A percentile compares a stretch with the other conserved stretches of the same genome.
Evolutionary conservation across 306 rosid genomes (phyloP).

Genomic region (Comarum palustre): DNA sequence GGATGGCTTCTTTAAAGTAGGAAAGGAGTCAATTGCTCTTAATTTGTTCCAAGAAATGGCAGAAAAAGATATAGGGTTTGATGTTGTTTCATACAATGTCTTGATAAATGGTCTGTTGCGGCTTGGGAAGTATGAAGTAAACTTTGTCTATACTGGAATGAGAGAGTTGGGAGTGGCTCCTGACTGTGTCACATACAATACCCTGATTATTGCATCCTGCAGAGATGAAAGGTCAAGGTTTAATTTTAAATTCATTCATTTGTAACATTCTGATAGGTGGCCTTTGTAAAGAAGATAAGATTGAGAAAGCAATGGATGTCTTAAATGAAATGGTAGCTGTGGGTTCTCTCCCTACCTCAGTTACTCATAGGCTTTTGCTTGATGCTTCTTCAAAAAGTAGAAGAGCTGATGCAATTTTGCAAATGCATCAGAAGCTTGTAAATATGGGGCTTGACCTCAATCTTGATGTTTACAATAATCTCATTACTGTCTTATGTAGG

Average conservation of each 20-base stretch:
- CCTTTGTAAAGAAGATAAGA: conserved; percentile 61
- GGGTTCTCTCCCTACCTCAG: conserved; percentile 49
- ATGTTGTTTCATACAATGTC: conserved; percentile 82
- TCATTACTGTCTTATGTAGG: conserved; percentile 65
- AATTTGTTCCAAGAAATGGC: conserved; percentile 69
- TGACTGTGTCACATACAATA: conserved; percentile 69
- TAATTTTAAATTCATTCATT: conserved; percentile 54
- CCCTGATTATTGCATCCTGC: conserved; percentile 60
- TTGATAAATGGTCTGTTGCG: conserved; percentile 67
- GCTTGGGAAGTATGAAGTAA: conserved; percentile 64
- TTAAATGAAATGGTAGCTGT: conserved; percentile 54
- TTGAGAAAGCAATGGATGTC: conserved; percentile 53
- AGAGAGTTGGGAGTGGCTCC: conserved; percentile 70
- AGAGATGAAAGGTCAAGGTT: conserved; percentile 63
- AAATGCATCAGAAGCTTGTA: conserved; percentile 60
- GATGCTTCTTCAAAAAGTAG: conserved; percentile 54
- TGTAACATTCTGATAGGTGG: conserved; percentile 58
- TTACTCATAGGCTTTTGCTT: conserved; percentile 59
- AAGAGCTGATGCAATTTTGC: conserved; percentile 57
- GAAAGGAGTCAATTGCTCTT: conserved; percentile 61
- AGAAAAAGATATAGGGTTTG: conserved; percentile 53
- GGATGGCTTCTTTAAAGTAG: conserved; percentile 73
- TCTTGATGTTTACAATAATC: conserved; percentile 56
- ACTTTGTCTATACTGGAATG: conserved; percentile 59
- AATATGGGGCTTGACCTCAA: conserved; percentile 58